Base-by-base conservation (phyloP, 192 early-diverging fungal genomes). In the Diversispora epigaea region DNA sequence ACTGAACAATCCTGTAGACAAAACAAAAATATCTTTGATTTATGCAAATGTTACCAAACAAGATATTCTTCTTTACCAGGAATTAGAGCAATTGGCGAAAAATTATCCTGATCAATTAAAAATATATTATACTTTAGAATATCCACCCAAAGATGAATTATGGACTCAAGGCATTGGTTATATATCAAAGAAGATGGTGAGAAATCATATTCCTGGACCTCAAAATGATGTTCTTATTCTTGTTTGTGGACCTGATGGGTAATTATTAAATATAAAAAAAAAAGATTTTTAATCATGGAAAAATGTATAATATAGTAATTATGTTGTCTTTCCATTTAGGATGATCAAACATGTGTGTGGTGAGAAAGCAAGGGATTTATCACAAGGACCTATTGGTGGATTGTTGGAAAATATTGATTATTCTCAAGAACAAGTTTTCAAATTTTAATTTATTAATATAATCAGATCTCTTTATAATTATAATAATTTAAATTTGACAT, bases 371-470 rank as follows among this genome's bases (percentile, higher is more conserved):
- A 85, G 85, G 41, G 91, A 95, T 80, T 91, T 81, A 68, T 88
- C 86, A 25, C 96, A 97, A 82, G 96, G 96, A 45, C 86, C 89
- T 22, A 77, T 98, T 54, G 81, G 80, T 25, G 96, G 96, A 60
- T 82, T 94, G n/a, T 84, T 98, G 49, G 90, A 92, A 86, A 85
- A 91, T 79, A 80, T 93, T 62, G 92, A 93, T 11, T 91, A 90
- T 80, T 84, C 83, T 44, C 81, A 86, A 7, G 72, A 86, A 17
- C 85, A 94, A 73, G 93, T 96, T n/a, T 92, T 91, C 80, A 94
- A 94, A 83, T 93, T 93, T 74, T 94, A 83, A 86, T 22, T 32
- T 32, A 32, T 32, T 32, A 32, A 32, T 32, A 32, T 32, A 32
- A 32, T 32, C 25, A 32, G 25, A 32, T 32, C 25, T 32, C 25